Conservation (phyloP, 192 early-diverging fungal species). For the Umbelopsis ramanniana region DNA sequence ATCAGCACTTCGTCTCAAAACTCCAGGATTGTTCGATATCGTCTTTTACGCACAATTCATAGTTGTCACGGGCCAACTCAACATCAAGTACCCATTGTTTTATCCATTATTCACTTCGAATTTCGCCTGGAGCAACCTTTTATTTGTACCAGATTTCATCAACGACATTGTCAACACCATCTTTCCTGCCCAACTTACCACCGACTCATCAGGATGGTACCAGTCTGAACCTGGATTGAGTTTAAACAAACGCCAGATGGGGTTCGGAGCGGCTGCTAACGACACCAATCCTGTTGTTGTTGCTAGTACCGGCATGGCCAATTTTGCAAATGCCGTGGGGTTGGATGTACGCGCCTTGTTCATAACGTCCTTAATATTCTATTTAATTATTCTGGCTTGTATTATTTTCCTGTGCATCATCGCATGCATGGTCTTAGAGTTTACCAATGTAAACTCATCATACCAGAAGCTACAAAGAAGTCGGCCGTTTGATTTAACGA, state of each 20-base stretch:
- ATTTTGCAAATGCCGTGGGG: conserved; percentile 32
- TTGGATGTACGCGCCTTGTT: conserved; percentile 33
- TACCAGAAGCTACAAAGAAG: neutral
- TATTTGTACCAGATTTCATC: conserved; percentile 17
- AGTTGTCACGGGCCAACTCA: conserved; percentile 48
- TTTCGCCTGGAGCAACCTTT: conserved; percentile 49
- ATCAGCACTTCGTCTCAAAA: conserved; percentile 43
- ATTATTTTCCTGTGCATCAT: conserved; percentile 26
- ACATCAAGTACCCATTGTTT: conserved; percentile 51
- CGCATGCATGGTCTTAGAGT: conserved; percentile 8
- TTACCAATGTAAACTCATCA: neutral
- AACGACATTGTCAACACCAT: conserved; percentile 2
- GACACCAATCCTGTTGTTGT: conserved; percentile 24
- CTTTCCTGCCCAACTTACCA: neutral
- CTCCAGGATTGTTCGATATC: conserved; percentile 56
- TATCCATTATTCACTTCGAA: conserved; percentile 50
- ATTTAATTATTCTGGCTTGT: conserved; percentile 25
- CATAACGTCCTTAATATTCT: conserved; percentile 27
- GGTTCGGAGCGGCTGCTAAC: neutral
- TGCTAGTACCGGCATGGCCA: conserved; percentile 34
- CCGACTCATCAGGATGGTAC: conserved; percentile 14
- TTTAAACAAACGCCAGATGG: conserved; percentile 6
- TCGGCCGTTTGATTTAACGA: neutral
- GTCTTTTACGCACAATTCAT: conserved; percentile 57
- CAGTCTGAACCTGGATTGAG: conserved; percentile 14